Evolutionary conservation across 176 grass and related monocot species (phyloP), one percentile per base, ranked within the genome.

Genomic region (Musa troglodytarum): DNA sequence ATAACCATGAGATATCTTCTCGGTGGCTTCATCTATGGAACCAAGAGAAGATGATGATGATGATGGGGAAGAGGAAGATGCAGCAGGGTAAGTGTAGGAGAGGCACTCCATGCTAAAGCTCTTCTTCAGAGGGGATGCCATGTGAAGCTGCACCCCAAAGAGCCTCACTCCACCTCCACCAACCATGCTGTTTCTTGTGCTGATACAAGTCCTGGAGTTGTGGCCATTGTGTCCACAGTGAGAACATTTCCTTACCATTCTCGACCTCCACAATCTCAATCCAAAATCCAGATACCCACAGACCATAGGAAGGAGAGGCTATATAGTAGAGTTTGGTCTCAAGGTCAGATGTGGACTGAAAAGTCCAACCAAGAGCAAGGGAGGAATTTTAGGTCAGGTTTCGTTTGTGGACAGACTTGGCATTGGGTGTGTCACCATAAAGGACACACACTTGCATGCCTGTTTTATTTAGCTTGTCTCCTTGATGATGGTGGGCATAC

Each of bases 211-310:
- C 79, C 93, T 96, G 11, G 93, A 96, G 82, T 96, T 96, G 82
- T 96, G 93, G 49, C 93, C 93, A 86, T 90, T 90, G 77, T 88
- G 86, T 3, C 93, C 93, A 81, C 93, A 92, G 74, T 81, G 92
- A 12, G 90, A 92, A 74, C 93, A 96, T 78, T 92, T 96, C 85
- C 90, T 90, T 50, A 80, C 85, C 93, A 96, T 96, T 77, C 52
- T 83, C 49, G 54, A 51, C 57, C 20, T 73, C 10, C 5, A 25
- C 70, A 53, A 53, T 12, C 19, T 25, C 14, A 23, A 22, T n/a
- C 21, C n/a, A 23, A 73, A 15, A 62, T 19, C 57, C 49, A 24
- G 43, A 51, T 49, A 17, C 49, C 8, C 68, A 13, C 7, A 51
- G 20, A 49, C 15, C 50, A n/a, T 52, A 1, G 49, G 68, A n/a